These are phyloP conservation scores for Phytophthora hybrid DNA, from an alignment of 352 stramenopile genomes.

Conservation along the genomic window DNA sequence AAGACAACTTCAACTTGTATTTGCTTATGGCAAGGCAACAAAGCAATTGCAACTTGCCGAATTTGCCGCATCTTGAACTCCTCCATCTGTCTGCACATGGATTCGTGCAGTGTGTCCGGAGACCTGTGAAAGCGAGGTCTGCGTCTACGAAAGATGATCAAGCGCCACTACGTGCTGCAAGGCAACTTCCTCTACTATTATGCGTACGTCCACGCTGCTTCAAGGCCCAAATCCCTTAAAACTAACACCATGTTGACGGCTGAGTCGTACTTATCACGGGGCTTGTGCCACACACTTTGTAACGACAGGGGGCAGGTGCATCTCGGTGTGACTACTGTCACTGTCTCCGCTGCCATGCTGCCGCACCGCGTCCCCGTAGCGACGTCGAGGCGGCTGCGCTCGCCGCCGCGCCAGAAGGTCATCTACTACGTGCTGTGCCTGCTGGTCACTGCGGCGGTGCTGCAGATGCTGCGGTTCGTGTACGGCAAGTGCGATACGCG, in stretches of 20 bases:
- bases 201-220: conserved; percentile 45
- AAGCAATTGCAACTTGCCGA: too few species aligned
- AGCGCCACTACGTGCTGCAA: conserved; percentile 86
- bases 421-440: conserved; percentile 42
- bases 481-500: conserved; percentile 84
- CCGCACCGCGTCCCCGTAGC: conserved; percentile 35
- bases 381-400: conserved; percentile 20
- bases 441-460: conserved; percentile 33
- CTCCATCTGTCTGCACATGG: too few species aligned
- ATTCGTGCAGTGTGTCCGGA: conserved; percentile 55
- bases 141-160: conserved; percentile 89
- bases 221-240: not conserved
- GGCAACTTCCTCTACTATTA: conserved; percentile 93
- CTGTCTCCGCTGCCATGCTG: conserved; percentile 30
- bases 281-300: conserved; percentile 19
- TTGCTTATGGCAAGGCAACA: too few species aligned
- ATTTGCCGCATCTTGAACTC: too few species aligned
- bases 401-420: conserved; percentile 31
- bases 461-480: conserved; percentile 64
- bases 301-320: conserved; percentile 6
- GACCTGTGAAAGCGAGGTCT: conserved; percentile 83
- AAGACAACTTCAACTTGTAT: too few species aligned
- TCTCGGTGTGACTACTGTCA: conserved; percentile 21
- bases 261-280: conserved; percentile 31
- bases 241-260: conserved; percentile 14